These are phyloP conservation scores for Blastomyces parvus DNA, from an alignment of 2,329 filamentous ascomycete genomes.

Conservation along the genomic window DNA sequence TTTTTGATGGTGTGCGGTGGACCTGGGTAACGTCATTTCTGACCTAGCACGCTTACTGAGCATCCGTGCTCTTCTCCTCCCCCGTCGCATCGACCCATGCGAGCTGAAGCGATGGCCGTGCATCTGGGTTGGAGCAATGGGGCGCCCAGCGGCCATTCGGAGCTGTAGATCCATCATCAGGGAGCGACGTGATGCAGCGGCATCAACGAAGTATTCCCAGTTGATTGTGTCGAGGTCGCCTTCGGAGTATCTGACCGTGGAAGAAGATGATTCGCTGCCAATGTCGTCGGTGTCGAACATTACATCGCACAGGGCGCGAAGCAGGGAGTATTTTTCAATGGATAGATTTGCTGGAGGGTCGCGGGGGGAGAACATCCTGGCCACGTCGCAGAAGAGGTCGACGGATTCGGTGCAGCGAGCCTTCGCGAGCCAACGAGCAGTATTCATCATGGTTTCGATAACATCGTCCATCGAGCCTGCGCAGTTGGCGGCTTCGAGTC, in stretches of 20 bases:
- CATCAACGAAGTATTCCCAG: background rate
- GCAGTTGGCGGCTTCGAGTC: background rate
- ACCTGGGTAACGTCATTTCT: background rate
- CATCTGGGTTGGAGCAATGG: background rate
- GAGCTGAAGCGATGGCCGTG: background rate
- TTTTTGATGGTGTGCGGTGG: background rate
- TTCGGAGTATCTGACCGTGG: background rate
- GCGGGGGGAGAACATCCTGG: slow-evolving; percentile 19
- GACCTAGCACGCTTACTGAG: background rate
- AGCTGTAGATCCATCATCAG: background rate
- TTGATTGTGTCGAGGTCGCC: background rate
- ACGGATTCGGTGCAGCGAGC: slow-evolving; percentile 22
- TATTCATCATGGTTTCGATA: slow-evolving; percentile 19
- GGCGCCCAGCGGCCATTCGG: background rate
- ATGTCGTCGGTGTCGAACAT: slow-evolving; percentile 9
- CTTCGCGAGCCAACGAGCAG: slow-evolving; percentile 21
- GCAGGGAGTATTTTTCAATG: slow-evolving; percentile 1
- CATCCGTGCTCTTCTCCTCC: background rate
- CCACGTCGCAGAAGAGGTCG: slow-evolving; percentile 24
- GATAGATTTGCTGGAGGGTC: slow-evolving; percentile 24
- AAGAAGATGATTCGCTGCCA: background rate
- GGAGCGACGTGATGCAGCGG: background rate
- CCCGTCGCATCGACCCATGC: background rate
- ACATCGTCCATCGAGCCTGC: slow-evolving; percentile 8
- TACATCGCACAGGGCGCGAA: slow-evolving; percentile 11